Evolutionary conservation across 257 asterid genomes (phyloP), one percentile per base, ranked within the genome.

Genomic region (Eustoma russellianum): DNA sequence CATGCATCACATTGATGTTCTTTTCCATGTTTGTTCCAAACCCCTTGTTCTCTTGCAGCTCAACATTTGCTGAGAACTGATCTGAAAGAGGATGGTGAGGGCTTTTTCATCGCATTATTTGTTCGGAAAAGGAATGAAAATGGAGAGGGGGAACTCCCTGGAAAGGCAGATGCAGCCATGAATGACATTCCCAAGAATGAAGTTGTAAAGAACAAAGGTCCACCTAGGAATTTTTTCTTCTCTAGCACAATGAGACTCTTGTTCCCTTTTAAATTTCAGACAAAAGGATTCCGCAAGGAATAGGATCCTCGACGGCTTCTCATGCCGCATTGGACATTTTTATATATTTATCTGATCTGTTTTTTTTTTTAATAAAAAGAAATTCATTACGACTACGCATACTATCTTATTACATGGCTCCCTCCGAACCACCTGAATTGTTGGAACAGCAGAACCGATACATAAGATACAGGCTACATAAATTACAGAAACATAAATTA

Each of bases 61-160:
- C 66, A 82, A 50, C 85, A 68, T 74, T 52, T 92, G 71, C 57
- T 92, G 61, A 68, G 97, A 45, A 85, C 95, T 7, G 84, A 79
- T 53, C 56, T 74, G 13, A 56, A 59, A 0, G 74, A 68, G 49
- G 95, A 92, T 59, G 87, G 77, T 68, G 98, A 92, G 67, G 95
- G 98, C 5, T 84, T 91, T 64, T 91, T 91, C 80, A 77, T 88
- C 9, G 90, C 98, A 33, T 59, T 88, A 17, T 85, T 92, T 44
- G 79, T 76, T 5, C 74, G 93, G 18, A 57, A 72, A 62, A 43
- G 17, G 48, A 11, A 38, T 7, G 34, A 17, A 15, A 46, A 34
- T 24, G 63, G 3, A 11, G 33, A 13, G 3, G 41, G 62, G 2
- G 55, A 53, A 33, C 0, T 6, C 9, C 9, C n/a, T 16, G 33